Evolutionary conservation across 2,329 filamentous ascomycete species (phyloP).

Genomic region (Clonostachys solani): DNA sequence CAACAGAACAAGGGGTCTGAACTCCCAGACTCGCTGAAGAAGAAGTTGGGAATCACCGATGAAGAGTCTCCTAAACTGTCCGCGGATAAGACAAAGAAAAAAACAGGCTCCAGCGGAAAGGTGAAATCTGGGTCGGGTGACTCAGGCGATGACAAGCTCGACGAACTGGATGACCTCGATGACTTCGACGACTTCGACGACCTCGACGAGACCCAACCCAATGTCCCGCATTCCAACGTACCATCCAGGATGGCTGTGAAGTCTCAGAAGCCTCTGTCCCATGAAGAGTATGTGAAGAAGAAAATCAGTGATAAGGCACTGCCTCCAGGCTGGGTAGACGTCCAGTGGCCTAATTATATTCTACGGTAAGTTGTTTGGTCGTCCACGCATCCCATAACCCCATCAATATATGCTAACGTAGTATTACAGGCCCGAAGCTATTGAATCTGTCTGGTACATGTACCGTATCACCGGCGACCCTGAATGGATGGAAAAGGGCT

Average conservation of each 20-base stretch:
- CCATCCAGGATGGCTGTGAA: not conserved
- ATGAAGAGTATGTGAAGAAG: constrained; percentile 47
- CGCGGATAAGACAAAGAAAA: not conserved
- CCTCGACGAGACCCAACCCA: constrained; percentile 2
- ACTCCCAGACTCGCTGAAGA: constrained; percentile 22
- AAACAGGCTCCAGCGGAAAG: not conserved
- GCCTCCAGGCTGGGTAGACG: constrained; percentile 43
- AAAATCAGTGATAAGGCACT: constrained; percentile 38
- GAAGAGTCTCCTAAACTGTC: not conserved
- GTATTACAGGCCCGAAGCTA: constrained; percentile 66
- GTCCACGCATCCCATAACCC: constrained; percentile 13
- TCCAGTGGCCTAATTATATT: constrained; percentile 49
- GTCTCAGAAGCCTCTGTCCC: constrained; percentile 34
- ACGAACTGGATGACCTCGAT: no score
- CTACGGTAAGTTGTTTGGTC: constrained; percentile 43
- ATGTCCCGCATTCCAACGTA: constrained; percentile 1
- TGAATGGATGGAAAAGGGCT: constrained; percentile 74
- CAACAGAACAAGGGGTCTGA: constrained; percentile 16
- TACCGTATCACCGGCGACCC: constrained; percentile 83
- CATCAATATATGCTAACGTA: constrained; percentile 17
- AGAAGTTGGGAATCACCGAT: constrained; percentile 16
- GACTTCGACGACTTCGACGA: not conserved
- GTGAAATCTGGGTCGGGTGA: not conserved
- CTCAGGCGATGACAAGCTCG: no score
- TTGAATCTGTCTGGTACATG: constrained; percentile 86